A percentile compares a stretch with the other conserved stretches of the same genome.
Evolutionary conservation across 2,329 filamentous ascomycete genomes (phyloP).

Genomic region (Verticillium albo-atrum): DNA sequence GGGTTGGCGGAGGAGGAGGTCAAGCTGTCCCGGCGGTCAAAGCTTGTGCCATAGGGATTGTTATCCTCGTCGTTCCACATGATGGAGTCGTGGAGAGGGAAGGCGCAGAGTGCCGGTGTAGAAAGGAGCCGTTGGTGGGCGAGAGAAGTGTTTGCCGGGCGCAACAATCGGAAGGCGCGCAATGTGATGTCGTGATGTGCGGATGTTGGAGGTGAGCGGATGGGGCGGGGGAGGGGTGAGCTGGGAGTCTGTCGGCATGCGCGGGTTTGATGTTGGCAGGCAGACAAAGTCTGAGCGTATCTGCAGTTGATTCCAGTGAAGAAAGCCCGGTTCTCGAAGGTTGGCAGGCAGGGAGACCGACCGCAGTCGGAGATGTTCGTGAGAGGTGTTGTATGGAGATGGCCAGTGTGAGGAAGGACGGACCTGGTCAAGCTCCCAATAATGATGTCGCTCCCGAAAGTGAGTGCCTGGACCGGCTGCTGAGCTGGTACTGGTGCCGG

Average conservation of each 20-base stretch:
- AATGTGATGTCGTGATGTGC: background rate
- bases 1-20: slow-evolving; percentile 64
- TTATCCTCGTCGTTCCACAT: slow-evolving; percentile 99
- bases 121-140: background rate
- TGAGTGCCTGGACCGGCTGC: background rate
- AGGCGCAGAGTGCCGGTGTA: background rate
- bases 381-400: too few relatives aligned
- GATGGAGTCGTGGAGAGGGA: slow-evolving; percentile 18
- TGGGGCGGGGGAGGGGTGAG: background rate
- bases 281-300: background rate
- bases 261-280: background rate
- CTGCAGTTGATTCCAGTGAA: background rate
- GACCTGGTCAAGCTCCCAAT: slow-evolving; percentile 2
- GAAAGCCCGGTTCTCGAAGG: background rate
- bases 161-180: background rate
- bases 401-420: background rate
- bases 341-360: background rate
- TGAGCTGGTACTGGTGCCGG: background rate
- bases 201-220: background rate
- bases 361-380: background rate
- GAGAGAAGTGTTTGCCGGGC: background rate
- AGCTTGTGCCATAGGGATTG: slow-evolving; percentile 90
- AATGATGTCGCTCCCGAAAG: slow-evolving; percentile 1
- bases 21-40: slow-evolving; percentile 80
- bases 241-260: background rate